phyloP scores from a whole-genome alignment of 169 alveolate species.

The Plasmodium knowlesi region DNA sequence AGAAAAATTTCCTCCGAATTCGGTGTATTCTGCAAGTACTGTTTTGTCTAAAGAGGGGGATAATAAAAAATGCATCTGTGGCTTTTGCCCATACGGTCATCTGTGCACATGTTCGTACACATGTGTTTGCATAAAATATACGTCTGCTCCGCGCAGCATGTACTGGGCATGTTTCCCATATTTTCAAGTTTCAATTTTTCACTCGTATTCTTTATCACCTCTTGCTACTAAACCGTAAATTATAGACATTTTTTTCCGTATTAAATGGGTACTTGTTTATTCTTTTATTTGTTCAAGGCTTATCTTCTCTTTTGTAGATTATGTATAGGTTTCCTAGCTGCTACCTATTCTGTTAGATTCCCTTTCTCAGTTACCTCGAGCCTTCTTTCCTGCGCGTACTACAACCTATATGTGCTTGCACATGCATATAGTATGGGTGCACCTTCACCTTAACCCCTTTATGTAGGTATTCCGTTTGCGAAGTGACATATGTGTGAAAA shows the following conservation, averaged over 20 bases:
- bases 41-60: slow-evolving; percentile 40
- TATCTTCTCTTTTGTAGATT: not conserved
- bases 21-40: slow-evolving; percentile 73
- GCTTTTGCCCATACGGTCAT: not conserved
- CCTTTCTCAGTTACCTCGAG: not conserved
- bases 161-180: not conserved
- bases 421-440: not conserved
- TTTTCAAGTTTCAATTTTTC: not conserved
- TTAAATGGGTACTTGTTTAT: slow-evolving; percentile 8
- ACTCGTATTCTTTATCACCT: slow-evolving; percentile 45
- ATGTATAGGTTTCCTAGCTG: not conserved
- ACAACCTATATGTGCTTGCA: not conserved
- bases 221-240: slow-evolving; percentile 75
- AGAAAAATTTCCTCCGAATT: slow-evolving; percentile 73
- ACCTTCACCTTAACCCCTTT: not conserved
- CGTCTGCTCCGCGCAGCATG: not conserved
- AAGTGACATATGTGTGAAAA: not conserved
- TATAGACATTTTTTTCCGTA: slow-evolving; percentile 57
- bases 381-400: not conserved
- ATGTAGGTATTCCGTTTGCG: not conserved
- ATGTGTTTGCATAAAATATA: not conserved
- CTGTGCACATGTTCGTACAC: not conserved
- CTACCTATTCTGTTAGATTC: not conserved
- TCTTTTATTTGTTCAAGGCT: not conserved
- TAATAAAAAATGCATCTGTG: not conserved